Conservation (phyloP, 306 rosid genomes). For the Canavalia gladiata region DNA sequence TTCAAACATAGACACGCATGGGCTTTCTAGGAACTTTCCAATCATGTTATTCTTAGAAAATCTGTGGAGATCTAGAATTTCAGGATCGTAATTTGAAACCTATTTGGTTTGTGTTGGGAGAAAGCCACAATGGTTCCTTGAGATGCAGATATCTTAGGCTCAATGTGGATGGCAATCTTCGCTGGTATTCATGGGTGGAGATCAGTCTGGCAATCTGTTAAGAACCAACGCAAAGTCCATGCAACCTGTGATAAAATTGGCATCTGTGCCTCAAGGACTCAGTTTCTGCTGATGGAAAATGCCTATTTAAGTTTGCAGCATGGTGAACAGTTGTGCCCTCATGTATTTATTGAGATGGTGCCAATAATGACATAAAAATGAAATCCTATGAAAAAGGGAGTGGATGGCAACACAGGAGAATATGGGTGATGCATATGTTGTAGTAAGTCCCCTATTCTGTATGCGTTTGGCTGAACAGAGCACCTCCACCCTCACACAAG, state of each 20-base stretch:
- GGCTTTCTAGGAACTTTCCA: too few relatives aligned
- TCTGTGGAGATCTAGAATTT: constrained; percentile 65
- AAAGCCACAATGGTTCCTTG: constrained; percentile 66
- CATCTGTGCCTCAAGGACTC: constrained; percentile 58
- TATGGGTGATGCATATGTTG: too few relatives aligned
- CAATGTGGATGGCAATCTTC: constrained; percentile 77
- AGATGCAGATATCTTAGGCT: constrained; percentile 68
- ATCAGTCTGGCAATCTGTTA: constrained; percentile 79
- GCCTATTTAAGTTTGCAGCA: constrained; percentile 69
- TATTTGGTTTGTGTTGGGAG: constrained; percentile 76
- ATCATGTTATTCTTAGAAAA: too few relatives aligned
- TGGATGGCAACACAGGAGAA: too few relatives aligned
- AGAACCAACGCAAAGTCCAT: constrained; percentile 78
- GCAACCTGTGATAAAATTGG: constrained; percentile 77
- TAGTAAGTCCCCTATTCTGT: too few relatives aligned
- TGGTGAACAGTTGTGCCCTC: constrained; percentile 62
- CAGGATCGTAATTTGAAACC: constrained; percentile 50
- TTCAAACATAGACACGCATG: too few relatives aligned
- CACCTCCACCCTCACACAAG: too few relatives aligned
- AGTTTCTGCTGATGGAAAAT: constrained; percentile 59
- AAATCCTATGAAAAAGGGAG: too few relatives aligned
- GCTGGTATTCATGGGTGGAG: constrained; percentile 88
- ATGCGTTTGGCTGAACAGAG: too few relatives aligned
- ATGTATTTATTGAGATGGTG: too few relatives aligned
- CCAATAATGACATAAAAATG: too few relatives aligned